Conservation (phyloP, 176 grass and related monocot species). For the Elymus sibiricus region DNA sequence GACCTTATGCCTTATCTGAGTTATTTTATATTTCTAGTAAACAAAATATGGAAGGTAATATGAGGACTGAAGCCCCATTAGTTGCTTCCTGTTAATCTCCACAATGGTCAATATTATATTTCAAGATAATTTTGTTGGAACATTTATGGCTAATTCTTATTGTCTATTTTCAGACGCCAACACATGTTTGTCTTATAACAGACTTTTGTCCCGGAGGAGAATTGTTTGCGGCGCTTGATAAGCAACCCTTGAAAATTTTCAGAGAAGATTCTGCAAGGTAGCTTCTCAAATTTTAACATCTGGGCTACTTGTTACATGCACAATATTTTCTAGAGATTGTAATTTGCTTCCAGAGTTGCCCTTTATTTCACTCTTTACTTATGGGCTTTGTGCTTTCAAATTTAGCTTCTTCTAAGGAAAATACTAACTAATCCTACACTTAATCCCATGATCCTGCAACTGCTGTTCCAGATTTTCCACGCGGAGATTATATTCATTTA, state of each 20-base stretch:
- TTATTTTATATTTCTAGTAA: slow-evolving; percentile 23
- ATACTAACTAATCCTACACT: neutral
- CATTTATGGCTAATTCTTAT: slow-evolving; percentile 25
- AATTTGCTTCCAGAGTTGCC: neutral
- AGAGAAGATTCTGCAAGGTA: slow-evolving; percentile 96
- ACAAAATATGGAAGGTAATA: slow-evolving; percentile 4
- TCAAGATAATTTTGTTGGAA: neutral
- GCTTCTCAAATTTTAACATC: neutral
- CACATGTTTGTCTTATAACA: slow-evolving; percentile 98
- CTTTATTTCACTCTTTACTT: neutral
- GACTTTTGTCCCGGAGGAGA: slow-evolving; percentile 97
- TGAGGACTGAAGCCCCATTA: neutral
- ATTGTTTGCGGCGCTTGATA: slow-evolving; percentile 89
- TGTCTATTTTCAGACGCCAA: slow-evolving; percentile 72
- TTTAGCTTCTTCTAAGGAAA: neutral
- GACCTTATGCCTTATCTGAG: slow-evolving; percentile 1
- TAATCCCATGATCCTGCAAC: neutral
- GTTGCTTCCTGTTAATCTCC: neutral
- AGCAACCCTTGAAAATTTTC: slow-evolving; percentile 86
- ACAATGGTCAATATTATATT: slow-evolving; percentile 1
- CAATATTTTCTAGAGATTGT: neutral
- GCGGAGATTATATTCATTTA: neutral
- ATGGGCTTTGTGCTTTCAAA: slow-evolving; percentile 4
- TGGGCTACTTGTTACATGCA: neutral
- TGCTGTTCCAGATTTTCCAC: neutral